Conservation (phyloP, 805 yeast species). For the Sugiyamaella smithiae region DNA sequence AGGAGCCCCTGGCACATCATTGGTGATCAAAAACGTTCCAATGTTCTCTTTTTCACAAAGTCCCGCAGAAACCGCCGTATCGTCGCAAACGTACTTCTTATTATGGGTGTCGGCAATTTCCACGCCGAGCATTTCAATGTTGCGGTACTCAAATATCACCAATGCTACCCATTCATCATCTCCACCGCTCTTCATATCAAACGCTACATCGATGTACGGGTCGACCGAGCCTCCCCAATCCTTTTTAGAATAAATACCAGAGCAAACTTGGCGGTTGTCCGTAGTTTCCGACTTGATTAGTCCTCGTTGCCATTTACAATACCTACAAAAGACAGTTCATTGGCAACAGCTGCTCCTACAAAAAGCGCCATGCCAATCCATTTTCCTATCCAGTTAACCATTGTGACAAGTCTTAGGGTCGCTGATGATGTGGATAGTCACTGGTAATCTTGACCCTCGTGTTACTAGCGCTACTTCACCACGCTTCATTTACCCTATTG, state of each 20-base stretch:
- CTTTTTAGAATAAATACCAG: conserved; percentile 83
- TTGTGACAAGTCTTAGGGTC: too few relatives aligned
- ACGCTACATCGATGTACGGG: conserved; percentile 52
- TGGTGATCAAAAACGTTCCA: conserved; percentile 61
- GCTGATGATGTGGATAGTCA: too few relatives aligned
- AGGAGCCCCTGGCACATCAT: conserved; percentile 35
- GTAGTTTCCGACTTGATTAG: conserved; percentile 22
- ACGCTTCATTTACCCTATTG: not conserved
- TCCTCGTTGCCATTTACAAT: not conserved
- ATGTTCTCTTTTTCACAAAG: conserved; percentile 54
- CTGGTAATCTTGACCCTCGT: too few relatives aligned
- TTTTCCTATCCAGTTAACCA: not conserved
- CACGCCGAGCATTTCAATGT: conserved; percentile 65
- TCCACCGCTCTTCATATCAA: conserved; percentile 30
- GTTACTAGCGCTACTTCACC: too few relatives aligned
- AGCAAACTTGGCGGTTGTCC: conserved; percentile 63
- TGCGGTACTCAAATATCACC: conserved; percentile 80
- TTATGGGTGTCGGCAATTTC: conserved; percentile 31
- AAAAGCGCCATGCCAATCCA: conserved; percentile 15
- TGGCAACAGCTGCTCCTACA: conserved; percentile 21
- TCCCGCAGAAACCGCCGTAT: conserved; percentile 52
- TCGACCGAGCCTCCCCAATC: conserved; percentile 81
- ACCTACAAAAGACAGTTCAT: conserved; percentile 22
- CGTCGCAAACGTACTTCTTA: conserved; percentile 71
- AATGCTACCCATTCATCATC: conserved; percentile 49